A percentile compares a stretch with the other conserved stretches of the same genome.
Evolutionary conservation across 306 rosid species (phyloP).

Genomic region (Quercus suber): DNA sequence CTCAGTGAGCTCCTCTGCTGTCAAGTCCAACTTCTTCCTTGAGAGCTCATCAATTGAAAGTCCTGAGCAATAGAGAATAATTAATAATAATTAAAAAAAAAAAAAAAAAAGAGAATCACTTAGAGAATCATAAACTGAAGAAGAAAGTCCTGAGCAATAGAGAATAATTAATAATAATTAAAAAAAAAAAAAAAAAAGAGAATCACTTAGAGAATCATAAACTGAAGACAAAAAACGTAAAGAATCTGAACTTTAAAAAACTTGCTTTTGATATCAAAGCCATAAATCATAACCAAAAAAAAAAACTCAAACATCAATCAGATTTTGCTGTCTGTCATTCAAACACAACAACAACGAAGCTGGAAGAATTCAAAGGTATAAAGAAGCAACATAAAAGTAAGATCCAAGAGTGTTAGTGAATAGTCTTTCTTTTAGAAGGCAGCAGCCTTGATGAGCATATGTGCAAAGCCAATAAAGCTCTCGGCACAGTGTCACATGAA

Average conservation of each 20-base stretch:
- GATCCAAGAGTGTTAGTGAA: neutral
- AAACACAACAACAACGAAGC: neutral
- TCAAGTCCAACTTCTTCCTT: constrained; percentile 84
- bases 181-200: neutral
- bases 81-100: neutral
- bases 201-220: neutral
- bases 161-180: neutral
- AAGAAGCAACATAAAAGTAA: neutral
- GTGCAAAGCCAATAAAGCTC: neutral
- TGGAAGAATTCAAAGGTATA: neutral
- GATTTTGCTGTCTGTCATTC: neutral
- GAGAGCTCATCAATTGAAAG: constrained; percentile 81
- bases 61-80: constrained; percentile 37
- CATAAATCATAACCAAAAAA: neutral
- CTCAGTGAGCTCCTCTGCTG: constrained; percentile 80
- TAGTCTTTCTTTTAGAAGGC: neutral
- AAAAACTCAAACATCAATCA: neutral
- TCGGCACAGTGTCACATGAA: neutral
- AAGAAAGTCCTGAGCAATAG: constrained; percentile 58
- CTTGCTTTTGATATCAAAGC: neutral
- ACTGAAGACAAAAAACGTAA: neutral
- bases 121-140: neutral
- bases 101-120: neutral
- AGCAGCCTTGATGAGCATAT: neutral
- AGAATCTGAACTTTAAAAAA: neutral